A percentile compares a stretch with the other conserved stretches of the same genome.
Evolutionary conservation across 2,329 filamentous ascomycete genomes (phyloP).

Genomic region (Colletotrichum camelliae): DNA sequence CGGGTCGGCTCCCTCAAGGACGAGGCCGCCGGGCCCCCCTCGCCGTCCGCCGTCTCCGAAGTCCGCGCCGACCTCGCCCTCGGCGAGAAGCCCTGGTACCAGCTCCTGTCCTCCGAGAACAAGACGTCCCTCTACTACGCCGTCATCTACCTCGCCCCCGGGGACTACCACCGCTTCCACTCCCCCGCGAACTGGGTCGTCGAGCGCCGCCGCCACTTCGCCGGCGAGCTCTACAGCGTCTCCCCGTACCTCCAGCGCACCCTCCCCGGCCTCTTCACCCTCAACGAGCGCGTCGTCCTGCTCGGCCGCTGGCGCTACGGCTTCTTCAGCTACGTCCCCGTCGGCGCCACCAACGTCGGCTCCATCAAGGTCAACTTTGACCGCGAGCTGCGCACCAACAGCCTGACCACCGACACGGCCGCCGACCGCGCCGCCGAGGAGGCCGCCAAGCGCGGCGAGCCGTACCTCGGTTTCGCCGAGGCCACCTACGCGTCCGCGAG

Average conservation of each 20-base stretch:
- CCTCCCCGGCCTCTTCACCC: slow-evolving; percentile 90
- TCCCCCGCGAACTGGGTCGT: slow-evolving; percentile 95
- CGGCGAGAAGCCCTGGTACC: slow-evolving; percentile 73
- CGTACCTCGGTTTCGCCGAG: slow-evolving; percentile 90
- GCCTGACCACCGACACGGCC: slow-evolving; percentile 87
- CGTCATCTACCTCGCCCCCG: slow-evolving; percentile 94
- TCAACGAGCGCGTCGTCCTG: slow-evolving; percentile 95
- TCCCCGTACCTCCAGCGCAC: slow-evolving; percentile 94
- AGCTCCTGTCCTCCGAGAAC: slow-evolving; percentile 65
- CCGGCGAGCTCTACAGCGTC: slow-evolving; percentile 93
- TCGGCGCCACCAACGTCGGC: slow-evolving; percentile 96
- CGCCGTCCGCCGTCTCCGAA: slow-evolving; percentile 77
- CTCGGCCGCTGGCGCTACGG: slow-evolving; percentile 95
- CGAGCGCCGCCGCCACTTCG: slow-evolving; percentile 93
- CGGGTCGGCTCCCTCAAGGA: slow-evolving; percentile 66
- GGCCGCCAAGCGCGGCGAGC: slow-evolving; percentile 76
- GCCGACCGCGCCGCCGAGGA: slow-evolving; percentile 86
- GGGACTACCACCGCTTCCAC: slow-evolving; percentile 98
- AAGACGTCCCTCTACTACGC: slow-evolving; percentile 85
- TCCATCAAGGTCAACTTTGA: slow-evolving; percentile 98
- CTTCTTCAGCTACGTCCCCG: slow-evolving; percentile 95
- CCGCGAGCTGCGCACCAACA: slow-evolving; percentile 90
- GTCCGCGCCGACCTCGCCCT: slow-evolving; percentile 84
- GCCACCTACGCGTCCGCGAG: slow-evolving; percentile 86
- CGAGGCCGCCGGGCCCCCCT: slow-evolving; percentile 69